Base-by-base conservation (phyloP, 2,329 filamentous ascomycete genomes). In the Hirsutella rhossiliensis region DNA sequence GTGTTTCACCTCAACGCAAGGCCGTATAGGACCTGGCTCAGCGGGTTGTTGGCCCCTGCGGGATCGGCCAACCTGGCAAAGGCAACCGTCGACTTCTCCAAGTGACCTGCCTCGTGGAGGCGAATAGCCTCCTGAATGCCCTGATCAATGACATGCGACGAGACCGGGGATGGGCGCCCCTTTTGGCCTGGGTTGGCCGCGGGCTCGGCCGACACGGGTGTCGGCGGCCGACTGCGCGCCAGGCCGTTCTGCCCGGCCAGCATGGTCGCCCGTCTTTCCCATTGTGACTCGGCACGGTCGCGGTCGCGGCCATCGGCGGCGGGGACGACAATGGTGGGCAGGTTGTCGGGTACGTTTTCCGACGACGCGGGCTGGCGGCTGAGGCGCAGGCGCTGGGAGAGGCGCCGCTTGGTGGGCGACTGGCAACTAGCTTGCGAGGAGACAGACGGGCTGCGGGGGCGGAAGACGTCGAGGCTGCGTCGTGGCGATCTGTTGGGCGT, bases 111-210 rank as follows among this genome's bases (percentile, higher is more conserved):
- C 64, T 98, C 92, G 61, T 98, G 92, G 50, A 97, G 71, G 48
- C 84, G 76, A 59, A 98, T 98, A n/a, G 92, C 92, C 65, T 94
- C 82, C 64, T 96, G 90, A 46, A 98, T 95, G 62, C 86, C 81
- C 46, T 75, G 72, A 58, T 82, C 78, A 43, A 74, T 73, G 46
- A 65, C 64, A 57, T 75, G 69, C 40, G 68, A 70, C 43, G 69
- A 73, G 31, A 76, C 67, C 11, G 36, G 43, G 52, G 50, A 48
- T 50, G 40, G 34, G 17, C 34, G 5, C 3, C 34, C 15, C 12
- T 5, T 11, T 11, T 17, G 34, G n/a, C 34, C 15, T 17, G 18
- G 18, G 15, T 15, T 5, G 45, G 13, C 6, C 27, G n/a, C 32
- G 20, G 42, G 28, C 15, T 38, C 30, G n/a, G 54, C 29, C 50